These are phyloP conservation scores for Xylaria sp. DNA, from an alignment of 2,329 filamentous ascomycete species.

Conservation along the genomic window DNA sequence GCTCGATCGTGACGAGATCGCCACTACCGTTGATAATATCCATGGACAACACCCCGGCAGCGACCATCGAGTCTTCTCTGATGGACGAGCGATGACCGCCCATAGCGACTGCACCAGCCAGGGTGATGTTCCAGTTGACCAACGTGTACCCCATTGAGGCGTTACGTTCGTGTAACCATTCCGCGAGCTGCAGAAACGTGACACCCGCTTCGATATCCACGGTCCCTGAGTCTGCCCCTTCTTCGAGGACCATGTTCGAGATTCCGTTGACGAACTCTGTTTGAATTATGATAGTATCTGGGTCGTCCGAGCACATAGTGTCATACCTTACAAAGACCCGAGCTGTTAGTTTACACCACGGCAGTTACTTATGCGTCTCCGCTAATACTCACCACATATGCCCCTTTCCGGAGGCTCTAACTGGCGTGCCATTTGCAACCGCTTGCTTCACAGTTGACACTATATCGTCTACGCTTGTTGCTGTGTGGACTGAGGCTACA, in stretches of 20 bases:
- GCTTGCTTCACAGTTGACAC: slow-evolving; percentile 56
- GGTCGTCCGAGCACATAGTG: slow-evolving; percentile 63
- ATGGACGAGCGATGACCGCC: slow-evolving; percentile 62
- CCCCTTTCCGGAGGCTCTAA: slow-evolving; percentile 61
- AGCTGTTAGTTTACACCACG: slow-evolving; percentile 2
- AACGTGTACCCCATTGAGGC: slow-evolving; percentile 62
- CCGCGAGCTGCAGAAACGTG: slow-evolving; percentile 63
- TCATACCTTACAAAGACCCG: slow-evolving; percentile 56
- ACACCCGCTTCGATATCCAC: slow-evolving; percentile 64
- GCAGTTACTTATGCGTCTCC: not conserved
- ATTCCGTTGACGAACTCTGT: slow-evolving; percentile 59
- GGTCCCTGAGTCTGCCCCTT: slow-evolving; percentile 53
- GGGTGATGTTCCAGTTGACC: slow-evolving; percentile 66
- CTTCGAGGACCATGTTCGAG: slow-evolving; percentile 56
- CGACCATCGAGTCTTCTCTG: slow-evolving; percentile 61
- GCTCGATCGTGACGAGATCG: slow-evolving; percentile 55
- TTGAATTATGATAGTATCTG: slow-evolving; percentile 59
- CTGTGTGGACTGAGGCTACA: slow-evolving; percentile 58
- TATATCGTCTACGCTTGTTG: slow-evolving; percentile 59
- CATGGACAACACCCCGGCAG: slow-evolving; percentile 59
- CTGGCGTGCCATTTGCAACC: slow-evolving; percentile 52
- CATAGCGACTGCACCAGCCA: slow-evolving; percentile 64
- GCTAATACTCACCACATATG: slow-evolving; percentile 54
- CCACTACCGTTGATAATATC: slow-evolving; percentile 63
- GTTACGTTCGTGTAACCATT: slow-evolving; percentile 59